These are phyloP conservation scores for Fusarium falciforme DNA, from an alignment of 2,329 filamentous ascomycete species.

Conservation along the genomic window DNA sequence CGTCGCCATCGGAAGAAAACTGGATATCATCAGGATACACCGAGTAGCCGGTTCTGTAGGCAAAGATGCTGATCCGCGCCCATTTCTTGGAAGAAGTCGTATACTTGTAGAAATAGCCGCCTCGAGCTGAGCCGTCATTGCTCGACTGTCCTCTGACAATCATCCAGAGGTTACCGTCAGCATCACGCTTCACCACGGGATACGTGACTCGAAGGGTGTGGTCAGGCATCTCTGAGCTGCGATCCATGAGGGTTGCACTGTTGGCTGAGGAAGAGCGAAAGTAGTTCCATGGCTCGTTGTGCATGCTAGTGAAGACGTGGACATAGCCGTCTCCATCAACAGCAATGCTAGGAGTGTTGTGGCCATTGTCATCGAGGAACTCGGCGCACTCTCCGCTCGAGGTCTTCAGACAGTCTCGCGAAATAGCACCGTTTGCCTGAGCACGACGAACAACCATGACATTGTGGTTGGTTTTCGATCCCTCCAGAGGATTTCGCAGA, in stretches of 20 bases:
- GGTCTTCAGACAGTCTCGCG: constrained; percentile 38
- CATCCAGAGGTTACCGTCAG: constrained; percentile 9
- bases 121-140: constrained; percentile 4
- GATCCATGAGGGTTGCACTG: constrained; percentile 34
- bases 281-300: constrained; percentile 43
- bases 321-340: constrained; percentile 43
- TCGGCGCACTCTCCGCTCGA: constrained; percentile 30
- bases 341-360: constrained; percentile 38
- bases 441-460: constrained; percentile 41
- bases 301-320: constrained; percentile 45
- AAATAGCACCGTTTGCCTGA: constrained; percentile 26
- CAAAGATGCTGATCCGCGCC: constrained; percentile 17
- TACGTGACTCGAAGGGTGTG: constrained; percentile 24
- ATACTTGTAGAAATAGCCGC: constrained; percentile 29
- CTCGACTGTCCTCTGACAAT: constrained; percentile 20
- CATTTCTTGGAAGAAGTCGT: neutral
- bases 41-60: constrained; percentile 39
- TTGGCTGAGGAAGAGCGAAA: constrained; percentile 37
- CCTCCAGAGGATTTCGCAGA: constrained; percentile 36
- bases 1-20: constrained; percentile 42
- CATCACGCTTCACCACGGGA: constrained; percentile 23
- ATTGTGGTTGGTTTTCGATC: constrained; percentile 39
- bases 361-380: constrained; percentile 40
- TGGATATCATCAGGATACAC: constrained; percentile 43
- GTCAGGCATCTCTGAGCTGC: constrained; percentile 38